phyloP scores from a whole-genome alignment of 108 stramenopile genomes.

The Fistulifera pelliculosa region DNA sequence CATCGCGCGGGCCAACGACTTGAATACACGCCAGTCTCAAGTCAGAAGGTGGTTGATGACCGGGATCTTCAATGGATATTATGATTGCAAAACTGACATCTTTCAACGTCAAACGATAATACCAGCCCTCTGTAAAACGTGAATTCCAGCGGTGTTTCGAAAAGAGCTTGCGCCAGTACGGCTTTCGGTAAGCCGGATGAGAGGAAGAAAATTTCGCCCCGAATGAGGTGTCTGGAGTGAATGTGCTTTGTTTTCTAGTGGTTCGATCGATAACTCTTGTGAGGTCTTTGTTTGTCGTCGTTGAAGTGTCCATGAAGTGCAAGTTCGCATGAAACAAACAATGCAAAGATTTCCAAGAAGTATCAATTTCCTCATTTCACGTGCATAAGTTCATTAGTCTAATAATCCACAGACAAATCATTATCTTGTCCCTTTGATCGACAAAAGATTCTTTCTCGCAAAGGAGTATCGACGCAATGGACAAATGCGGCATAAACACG shows the following conservation, averaged over 20 bases:
- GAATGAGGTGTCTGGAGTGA: slow-evolving; percentile 66
- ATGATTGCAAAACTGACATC: slow-evolving; percentile 72
- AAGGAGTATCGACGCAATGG: too few relatives aligned
- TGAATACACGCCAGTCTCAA: slow-evolving; percentile 62
- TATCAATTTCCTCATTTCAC: too few relatives aligned
- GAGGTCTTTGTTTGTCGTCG: too few relatives aligned
- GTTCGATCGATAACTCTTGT: background rate
- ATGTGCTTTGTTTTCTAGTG: slow-evolving; percentile 10
- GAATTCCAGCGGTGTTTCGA: slow-evolving; percentile 12
- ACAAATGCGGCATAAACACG: too few relatives aligned
- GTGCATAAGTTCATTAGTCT: too few relatives aligned
- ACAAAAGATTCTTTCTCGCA: too few relatives aligned
- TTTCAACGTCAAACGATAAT: slow-evolving; percentile 75
- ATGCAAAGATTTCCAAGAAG: too few relatives aligned
- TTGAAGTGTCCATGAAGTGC: too few relatives aligned
- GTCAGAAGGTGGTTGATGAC: slow-evolving; percentile 20
- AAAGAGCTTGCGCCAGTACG: slow-evolving; percentile 7
- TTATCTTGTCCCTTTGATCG: too few relatives aligned
- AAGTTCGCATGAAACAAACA: too few relatives aligned
- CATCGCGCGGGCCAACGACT: slow-evolving; percentile 70
- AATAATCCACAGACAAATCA: too few relatives aligned
- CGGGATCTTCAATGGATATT: slow-evolving; percentile 76
- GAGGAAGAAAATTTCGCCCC: slow-evolving; percentile 71
- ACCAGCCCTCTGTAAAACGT: slow-evolving; percentile 86
- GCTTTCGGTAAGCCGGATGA: slow-evolving; percentile 40